Percentiles rank a stretch among this genome's conserved stretches.
Conservation (phyloP, 2,329 filamentous ascomycete species). For the Aspergillus puulaauensis region DNA sequence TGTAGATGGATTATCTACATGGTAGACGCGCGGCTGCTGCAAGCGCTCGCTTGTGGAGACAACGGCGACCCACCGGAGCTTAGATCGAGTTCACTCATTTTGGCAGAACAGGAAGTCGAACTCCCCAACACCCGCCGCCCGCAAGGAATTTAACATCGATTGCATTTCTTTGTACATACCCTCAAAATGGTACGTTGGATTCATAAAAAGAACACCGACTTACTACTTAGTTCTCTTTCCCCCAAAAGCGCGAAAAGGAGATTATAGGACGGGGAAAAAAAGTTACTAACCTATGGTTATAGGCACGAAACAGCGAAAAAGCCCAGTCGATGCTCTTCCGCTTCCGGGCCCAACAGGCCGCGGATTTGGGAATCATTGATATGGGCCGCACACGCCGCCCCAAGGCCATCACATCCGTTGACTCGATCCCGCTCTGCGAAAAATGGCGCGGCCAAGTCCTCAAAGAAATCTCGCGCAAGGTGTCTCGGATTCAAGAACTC, state of each 20-base stretch:
- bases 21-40: conserved; percentile 25
- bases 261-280: not conserved
- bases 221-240: not conserved
- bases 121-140: conserved; percentile 15
- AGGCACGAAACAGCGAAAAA: conserved; percentile 97
- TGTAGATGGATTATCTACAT: not conserved
- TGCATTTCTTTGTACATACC: conserved; percentile 17
- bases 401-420: conserved; percentile 84
- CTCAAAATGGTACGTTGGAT: conserved; percentile 30
- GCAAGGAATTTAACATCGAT: conserved; percentile 3
- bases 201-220: not conserved
- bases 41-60: conserved; percentile 26
- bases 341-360: conserved; percentile 96
- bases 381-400: conserved; percentile 84
- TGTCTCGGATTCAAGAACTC: conserved; percentile 89
- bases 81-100: conserved; percentile 20
- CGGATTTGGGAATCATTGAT: conserved; percentile 94
- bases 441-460: conserved; percentile 98
- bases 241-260: not conserved
- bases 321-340: conserved; percentile 99
- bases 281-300: conserved; percentile 18
- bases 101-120: conserved; percentile 15
- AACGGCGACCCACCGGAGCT: conserved; percentile 21
- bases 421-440: conserved; percentile 82
- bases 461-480: conserved; percentile 95